phyloP scores from a whole-genome alignment of 2,329 filamentous ascomycete species.

The Chrysoporthe puriensis region DNA sequence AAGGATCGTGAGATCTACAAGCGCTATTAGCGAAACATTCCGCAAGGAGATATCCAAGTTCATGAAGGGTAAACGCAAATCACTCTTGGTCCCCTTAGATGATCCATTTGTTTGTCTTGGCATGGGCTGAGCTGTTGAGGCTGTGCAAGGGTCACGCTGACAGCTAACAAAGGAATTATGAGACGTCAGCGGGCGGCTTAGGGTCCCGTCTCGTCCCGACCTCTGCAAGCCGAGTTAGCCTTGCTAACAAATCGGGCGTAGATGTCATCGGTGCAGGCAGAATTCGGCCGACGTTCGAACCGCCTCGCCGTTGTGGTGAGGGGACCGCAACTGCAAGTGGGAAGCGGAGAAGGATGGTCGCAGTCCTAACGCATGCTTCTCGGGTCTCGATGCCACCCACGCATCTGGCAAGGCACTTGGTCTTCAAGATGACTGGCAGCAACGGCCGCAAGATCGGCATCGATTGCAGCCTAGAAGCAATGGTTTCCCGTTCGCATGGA shows the following conservation, averaged over 20 bases:
- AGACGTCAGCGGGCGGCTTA: background rate
- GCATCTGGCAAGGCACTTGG: background rate
- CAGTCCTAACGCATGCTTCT: too few species aligned
- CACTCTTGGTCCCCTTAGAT: background rate
- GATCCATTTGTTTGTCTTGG: slow-evolving; percentile 12
- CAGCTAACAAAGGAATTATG: background rate
- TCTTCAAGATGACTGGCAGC: background rate
- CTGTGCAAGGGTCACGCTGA: slow-evolving; percentile 26
- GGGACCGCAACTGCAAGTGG: background rate
- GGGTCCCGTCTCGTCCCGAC: background rate
- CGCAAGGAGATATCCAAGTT: background rate
- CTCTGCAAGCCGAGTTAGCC: background rate
- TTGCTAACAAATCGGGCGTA: slow-evolving; percentile 19
- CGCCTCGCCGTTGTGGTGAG: slow-evolving; percentile 2
- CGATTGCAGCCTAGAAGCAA: background rate
- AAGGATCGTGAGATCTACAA: background rate
- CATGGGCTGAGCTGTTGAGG: slow-evolving; percentile 19
- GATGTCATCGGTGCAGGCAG: slow-evolving; percentile 14
- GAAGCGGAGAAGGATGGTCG: background rate
- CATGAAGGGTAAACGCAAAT: background rate
- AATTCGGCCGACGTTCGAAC: slow-evolving; percentile 13
- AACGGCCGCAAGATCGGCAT: background rate
- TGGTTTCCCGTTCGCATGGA: background rate
- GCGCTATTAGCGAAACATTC: background rate
- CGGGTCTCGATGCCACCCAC: background rate